Evolutionary conservation across 345 rosid genomes (phyloP), one percentile per base, ranked within the genome.

Genomic region (Capsella bursapastoris): DNA sequence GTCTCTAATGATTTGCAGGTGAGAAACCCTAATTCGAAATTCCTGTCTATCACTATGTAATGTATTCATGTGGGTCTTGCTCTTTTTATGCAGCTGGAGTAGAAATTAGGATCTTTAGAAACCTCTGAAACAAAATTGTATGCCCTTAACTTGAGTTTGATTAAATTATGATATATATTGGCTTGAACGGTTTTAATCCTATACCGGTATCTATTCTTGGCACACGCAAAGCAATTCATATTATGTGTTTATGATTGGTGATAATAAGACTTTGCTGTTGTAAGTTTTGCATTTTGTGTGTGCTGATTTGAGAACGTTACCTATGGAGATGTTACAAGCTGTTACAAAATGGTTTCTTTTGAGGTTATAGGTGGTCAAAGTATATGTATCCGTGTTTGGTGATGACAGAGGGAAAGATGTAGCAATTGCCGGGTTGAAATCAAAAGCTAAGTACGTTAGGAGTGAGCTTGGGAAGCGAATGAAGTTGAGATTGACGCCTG

Each of bases 361-460:
- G 63, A 29, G 47, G 6, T 38, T 68, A 71, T 68, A 91, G 98
- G 95, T 94, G 72, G 98, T 91, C 34, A 94, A 94, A 80, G 98
- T 91, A 5, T 94, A 85, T 79, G 90, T 94, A 15, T 94, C 98
- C 8, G 98, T 91, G 62, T 94, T 90, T 68, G 98, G 98, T 3
- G 97, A 94, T 69, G 98, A 94, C 61, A 86, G 96, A 81, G 98
- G 98, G 63, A 91, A 83, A 83, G 96, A 91, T 27, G 85, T 89
- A 69, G 98, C 96, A 0, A 76, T 91, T 70, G 91, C 95, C 12
- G 97, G 97, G 44, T 81, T 94, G 79, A 90, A 90, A 70, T 76
- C 98, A 3, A 91, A 94, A 76, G 86, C 89, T 37, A 91, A 86
- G 51, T 91, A 94, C 31, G 95, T 90, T 59, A 86, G 98, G 44